These are phyloP conservation scores for Aspergillus viridinutans DNA, from an alignment of 2,329 filamentous ascomycete species.

Conservation along the genomic window DNA sequence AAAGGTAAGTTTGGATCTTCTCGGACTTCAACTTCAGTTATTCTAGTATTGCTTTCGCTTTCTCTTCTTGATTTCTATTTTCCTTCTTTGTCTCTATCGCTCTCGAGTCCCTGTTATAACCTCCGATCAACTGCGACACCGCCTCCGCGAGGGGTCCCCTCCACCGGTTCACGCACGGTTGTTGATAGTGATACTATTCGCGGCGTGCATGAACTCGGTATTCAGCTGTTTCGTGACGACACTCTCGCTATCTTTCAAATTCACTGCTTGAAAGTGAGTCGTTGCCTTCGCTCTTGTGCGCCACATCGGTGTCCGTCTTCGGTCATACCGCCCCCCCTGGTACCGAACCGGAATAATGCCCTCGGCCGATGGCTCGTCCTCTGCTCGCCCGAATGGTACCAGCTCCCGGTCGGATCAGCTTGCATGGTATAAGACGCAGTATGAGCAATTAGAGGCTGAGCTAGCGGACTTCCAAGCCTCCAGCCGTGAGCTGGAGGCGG, in stretches of 20 bases:
- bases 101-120: slow-evolving; percentile 12
- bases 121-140: slow-evolving; percentile 30
- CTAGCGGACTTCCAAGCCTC: slow-evolving; percentile 90
- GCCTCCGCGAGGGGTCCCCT: slow-evolving; percentile 28
- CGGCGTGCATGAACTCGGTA: slow-evolving; percentile 11
- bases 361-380: slow-evolving; percentile 33
- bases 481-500: slow-evolving; percentile 87
- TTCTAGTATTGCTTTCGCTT: neutral
- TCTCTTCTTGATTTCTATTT: neutral
- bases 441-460: slow-evolving; percentile 86
- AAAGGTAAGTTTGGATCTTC: slow-evolving; percentile 17
- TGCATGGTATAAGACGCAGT: slow-evolving; percentile 92
- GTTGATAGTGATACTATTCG: slow-evolving; percentile 6
- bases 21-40: neutral
- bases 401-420: slow-evolving; percentile 66
- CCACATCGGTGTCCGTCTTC: neutral
- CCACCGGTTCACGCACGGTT: slow-evolving; percentile 14
- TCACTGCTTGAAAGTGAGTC: neutral
- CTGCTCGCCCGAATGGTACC: slow-evolving; percentile 37
- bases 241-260: slow-evolving; percentile 2
- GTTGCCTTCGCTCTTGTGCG: neutral
- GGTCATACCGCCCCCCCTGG: slow-evolving; percentile 15
- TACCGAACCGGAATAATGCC: slow-evolving; percentile 32
- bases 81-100: slow-evolving; percentile 3
- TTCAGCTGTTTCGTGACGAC: neutral